A percentile compares a stretch with the other conserved stretches of the same genome.
Evolutionary conservation across 495 filamentous ascomycete species (phyloP).

Genomic region (Penicillium desertorum): DNA sequence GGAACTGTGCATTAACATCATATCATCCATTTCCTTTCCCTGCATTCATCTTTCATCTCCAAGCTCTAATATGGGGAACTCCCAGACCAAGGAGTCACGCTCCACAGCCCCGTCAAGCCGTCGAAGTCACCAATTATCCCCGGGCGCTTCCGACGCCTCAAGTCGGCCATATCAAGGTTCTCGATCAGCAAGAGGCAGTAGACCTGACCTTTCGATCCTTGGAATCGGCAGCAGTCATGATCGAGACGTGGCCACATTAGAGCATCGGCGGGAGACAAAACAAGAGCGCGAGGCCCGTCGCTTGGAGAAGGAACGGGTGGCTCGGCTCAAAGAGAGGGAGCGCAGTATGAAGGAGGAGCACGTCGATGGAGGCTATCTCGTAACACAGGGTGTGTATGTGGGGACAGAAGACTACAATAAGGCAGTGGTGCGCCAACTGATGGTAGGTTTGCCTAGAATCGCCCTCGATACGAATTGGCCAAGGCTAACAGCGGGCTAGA

Average conservation of each 20-base stretch:
- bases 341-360: constrained; percentile 90
- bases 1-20: background rate
- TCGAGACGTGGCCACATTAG: constrained; percentile 42
- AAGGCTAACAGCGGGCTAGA: constrained; percentile 50
- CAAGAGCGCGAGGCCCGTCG: constrained; percentile 87
- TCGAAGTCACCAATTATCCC: constrained; percentile 40
- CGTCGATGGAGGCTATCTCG: constrained; percentile 91
- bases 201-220: constrained; percentile 57
- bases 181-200: constrained; percentile 49
- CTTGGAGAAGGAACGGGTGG: constrained; percentile 73
- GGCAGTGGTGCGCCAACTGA: constrained; percentile 81
- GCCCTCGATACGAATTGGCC: background rate
- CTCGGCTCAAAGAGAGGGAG: constrained; percentile 78
- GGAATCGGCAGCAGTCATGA: constrained; percentile 49
- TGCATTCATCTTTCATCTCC: constrained; percentile 11
- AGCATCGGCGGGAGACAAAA: constrained; percentile 77
- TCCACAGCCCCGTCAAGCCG: constrained; percentile 33
- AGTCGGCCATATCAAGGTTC: constrained; percentile 44
- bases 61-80: constrained; percentile 53
- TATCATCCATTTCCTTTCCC: constrained; percentile 5
- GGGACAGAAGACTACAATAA: constrained; percentile 94
- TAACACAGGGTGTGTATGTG: constrained; percentile 91
- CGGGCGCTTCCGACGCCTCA: constrained; percentile 35
- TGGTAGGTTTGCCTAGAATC: constrained; percentile 56
- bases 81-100: constrained; percentile 59